A percentile compares a stretch with the other conserved stretches of the same genome.
Evolutionary conservation across 1,139 yeast genomes (phyloP).

Genomic region (Candida pseudoviswanathii): DNA sequence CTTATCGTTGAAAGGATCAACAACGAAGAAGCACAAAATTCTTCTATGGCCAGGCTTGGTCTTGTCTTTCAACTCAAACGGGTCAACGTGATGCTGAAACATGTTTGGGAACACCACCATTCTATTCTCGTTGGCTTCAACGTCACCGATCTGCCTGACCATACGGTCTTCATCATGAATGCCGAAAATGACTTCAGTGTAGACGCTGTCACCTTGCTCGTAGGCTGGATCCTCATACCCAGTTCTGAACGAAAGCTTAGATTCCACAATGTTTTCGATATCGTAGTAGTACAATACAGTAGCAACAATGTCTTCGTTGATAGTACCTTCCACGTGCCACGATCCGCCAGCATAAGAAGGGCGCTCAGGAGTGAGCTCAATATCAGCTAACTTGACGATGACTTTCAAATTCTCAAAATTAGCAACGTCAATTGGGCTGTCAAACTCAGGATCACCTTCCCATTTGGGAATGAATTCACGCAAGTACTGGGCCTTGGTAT

Average conservation of each 20-base stretch:
- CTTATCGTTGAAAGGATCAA: conserved; percentile 37
- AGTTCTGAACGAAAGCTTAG: conserved; percentile 34
- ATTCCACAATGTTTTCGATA: conserved; percentile 39
- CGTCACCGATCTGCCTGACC: conserved; percentile 25
- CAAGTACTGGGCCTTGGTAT: conserved; percentile 17
- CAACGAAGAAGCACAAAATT: conserved; percentile 43
- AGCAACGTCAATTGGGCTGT: conserved; percentile 20
- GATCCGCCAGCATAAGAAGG: conserved; percentile 44
- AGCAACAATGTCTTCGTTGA: conserved; percentile 46
- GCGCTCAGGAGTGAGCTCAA: conserved; percentile 44
- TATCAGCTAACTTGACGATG: conserved; percentile 44
- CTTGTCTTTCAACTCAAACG: conserved; percentile 38
- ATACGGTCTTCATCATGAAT: conserved; percentile 30
- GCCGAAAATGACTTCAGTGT: conserved; percentile 29
- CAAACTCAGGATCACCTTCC: conserved; percentile 20
- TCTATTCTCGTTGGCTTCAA: conserved; percentile 28
- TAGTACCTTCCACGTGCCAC: conserved; percentile 51
- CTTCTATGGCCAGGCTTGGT: conserved; percentile 41
- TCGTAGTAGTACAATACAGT: conserved; percentile 48
- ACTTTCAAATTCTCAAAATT: conserved; percentile 31
- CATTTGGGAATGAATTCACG: conserved; percentile 19
- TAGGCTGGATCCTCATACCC: conserved; percentile 37
- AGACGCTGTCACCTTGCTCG: conserved; percentile 36
- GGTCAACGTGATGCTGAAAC: conserved; percentile 43
- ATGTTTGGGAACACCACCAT: conserved; percentile 42